phyloP scores from a whole-genome alignment of 2,329 filamentous ascomycete genomes.

The Lasiodiplodia gonubiensis region DNA sequence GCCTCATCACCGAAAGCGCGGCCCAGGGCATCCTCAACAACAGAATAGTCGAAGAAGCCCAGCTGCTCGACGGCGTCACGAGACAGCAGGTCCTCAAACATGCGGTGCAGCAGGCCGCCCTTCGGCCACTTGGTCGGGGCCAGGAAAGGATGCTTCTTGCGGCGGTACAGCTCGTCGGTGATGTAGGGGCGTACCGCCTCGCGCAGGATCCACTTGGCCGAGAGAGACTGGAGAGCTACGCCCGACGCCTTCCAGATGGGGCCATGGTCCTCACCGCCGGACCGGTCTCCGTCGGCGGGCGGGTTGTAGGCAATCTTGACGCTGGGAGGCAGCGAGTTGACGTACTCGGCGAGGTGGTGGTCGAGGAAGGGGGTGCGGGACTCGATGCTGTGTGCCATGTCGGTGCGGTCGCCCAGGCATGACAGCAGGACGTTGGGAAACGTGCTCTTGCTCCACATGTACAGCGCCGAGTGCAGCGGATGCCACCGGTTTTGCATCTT shows the following conservation, averaged over 20 bases:
- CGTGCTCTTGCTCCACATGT: neutral
- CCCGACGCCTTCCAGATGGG: conserved; percentile 34
- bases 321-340: conserved; percentile 45
- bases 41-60: neutral
- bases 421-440: conserved; percentile 41
- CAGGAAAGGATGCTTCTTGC: conserved; percentile 50
- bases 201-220: conserved; percentile 59
- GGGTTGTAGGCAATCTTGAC: conserved; percentile 39
- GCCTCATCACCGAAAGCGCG: too few species aligned
- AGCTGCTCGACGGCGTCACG: neutral
- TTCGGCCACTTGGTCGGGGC: neutral
- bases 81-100: neutral
- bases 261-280: too few species aligned
- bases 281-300: too few species aligned
- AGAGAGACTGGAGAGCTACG: conserved; percentile 14
- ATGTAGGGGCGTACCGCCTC: conserved; percentile 59
- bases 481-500: neutral
- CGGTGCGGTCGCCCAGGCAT: conserved; percentile 53
- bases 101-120: neutral
- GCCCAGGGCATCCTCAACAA: neutral
- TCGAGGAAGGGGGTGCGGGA: conserved; percentile 50
- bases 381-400: conserved; percentile 52
- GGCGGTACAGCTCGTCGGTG: conserved; percentile 58
- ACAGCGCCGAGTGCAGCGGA: conserved; percentile 7
- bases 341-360: conserved; percentile 47